Conservation (phyloP, 2,329 filamentous ascomycete species). For the Verticillium nonalfalfae region DNA sequence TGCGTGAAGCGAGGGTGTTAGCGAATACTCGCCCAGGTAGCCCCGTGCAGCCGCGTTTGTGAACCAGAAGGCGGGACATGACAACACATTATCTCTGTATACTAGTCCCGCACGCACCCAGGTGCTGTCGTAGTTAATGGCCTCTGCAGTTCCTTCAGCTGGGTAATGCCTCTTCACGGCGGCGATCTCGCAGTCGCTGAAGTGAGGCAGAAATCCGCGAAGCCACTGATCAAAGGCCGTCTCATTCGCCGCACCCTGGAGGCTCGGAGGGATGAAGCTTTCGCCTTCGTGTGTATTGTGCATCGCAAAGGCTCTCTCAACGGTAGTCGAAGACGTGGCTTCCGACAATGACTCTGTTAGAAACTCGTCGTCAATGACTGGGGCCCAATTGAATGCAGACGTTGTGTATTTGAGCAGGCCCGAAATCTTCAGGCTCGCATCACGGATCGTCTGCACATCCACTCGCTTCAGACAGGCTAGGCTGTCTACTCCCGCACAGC, state of each 20-base stretch:
- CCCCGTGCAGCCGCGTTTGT: constrained; percentile 34
- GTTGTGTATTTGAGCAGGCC: constrained; percentile 45
- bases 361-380: constrained; percentile 52
- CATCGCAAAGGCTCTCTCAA: constrained; percentile 40
- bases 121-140: constrained; percentile 41
- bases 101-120: constrained; percentile 48
- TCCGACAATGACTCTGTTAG: constrained; percentile 38
- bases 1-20: constrained; percentile 51
- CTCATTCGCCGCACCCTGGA: constrained; percentile 25
- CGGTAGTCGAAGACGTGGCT: constrained; percentile 34
- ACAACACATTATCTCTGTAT: constrained; percentile 51
- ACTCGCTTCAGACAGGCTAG: constrained; percentile 47
- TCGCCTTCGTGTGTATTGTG: constrained; percentile 60
- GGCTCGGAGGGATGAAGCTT: constrained; percentile 49
- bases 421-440: constrained; percentile 42
- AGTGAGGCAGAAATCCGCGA: constrained; percentile 41
- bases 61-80: constrained; percentile 55
- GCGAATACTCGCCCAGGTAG: constrained; percentile 54
- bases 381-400: constrained; percentile 52
- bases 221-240: constrained; percentile 48
- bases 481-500: constrained; percentile 37
- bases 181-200: constrained; percentile 31
- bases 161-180: constrained; percentile 41
- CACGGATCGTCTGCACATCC: constrained; percentile 45
- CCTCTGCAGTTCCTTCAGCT: constrained; percentile 35